Evolutionary conservation across 345 rosid genomes (phyloP).

Genomic region (Eucalyptus tenuipes): DNA sequence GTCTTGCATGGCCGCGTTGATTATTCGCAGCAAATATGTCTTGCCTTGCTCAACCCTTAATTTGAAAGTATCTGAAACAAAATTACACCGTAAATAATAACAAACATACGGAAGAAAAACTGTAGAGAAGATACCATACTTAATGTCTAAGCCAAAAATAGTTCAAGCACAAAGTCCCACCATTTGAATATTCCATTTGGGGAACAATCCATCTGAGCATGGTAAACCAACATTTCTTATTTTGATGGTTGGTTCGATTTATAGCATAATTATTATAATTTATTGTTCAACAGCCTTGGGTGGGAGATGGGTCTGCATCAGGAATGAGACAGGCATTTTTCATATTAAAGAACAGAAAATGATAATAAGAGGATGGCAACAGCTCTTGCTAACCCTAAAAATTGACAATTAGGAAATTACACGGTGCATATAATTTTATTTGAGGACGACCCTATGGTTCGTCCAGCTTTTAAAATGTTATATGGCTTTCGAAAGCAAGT

Average conservation of each 20-base stretch:
- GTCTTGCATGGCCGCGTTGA: constrained; percentile 20
- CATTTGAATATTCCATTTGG: neutral
- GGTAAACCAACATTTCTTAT: neutral
- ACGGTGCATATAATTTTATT: too few relatives aligned
- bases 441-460: too few relatives aligned
- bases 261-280: neutral
- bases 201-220: neutral
- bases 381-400: too few relatives aligned
- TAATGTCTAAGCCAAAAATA: neutral
- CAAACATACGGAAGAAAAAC: neutral
- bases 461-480: neutral
- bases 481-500: neutral
- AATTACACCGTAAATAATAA: neutral
- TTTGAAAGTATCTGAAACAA: neutral
- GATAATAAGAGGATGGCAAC: neutral
- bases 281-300: neutral
- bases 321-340: neutral
- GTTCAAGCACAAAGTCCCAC: neutral
- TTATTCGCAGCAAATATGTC: constrained; percentile 18
- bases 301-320: neutral
- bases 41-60: constrained; percentile 14
- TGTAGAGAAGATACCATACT: neutral
- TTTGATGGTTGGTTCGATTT: neutral
- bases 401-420: too few relatives aligned
- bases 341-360: neutral